phyloP scores from a whole-genome alignment of 495 filamentous ascomycete genomes.

The Melanomma pulvis-pyrius region DNA sequence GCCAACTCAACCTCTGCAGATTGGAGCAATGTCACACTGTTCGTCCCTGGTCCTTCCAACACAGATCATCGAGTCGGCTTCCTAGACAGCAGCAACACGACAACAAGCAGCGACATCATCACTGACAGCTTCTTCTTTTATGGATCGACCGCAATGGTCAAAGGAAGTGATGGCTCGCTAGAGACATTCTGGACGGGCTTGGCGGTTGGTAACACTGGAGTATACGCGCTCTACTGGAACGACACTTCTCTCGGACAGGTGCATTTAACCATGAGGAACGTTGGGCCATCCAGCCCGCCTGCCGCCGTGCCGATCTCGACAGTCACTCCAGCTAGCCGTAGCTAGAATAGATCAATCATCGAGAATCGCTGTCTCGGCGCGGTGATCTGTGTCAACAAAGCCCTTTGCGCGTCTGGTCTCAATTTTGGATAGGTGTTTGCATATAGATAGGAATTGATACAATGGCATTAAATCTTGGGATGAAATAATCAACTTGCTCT shows the following conservation, averaged over 20 bases:
- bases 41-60: not conserved
- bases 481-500: not conserved
- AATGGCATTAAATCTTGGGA: not conserved
- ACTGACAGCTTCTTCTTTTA: slow-evolving; percentile 11
- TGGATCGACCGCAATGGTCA: slow-evolving; percentile 4
- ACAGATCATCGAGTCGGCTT: slow-evolving; percentile 4
- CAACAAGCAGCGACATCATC: not conserved
- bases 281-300: not conserved
- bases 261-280: not conserved
- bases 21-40: slow-evolving; percentile 10
- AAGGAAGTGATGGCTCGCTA: slow-evolving; percentile 1
- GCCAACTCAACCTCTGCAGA: slow-evolving; percentile 1
- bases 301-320: not conserved
- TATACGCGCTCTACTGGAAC: slow-evolving; percentile 15
- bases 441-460: not conserved
- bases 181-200: not conserved
- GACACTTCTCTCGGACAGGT: slow-evolving; percentile 1
- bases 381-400: not conserved
- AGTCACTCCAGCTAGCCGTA: not conserved
- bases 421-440: not conserved
- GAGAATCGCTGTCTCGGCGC: not conserved
- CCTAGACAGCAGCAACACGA: not conserved
- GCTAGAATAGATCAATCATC: not conserved
- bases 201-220: slow-evolving; percentile 8
- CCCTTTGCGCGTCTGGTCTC: not conserved